Percentiles rank a stretch among this genome's conserved stretches.
Evolutionary conservation across 192 early-diverging fungal genomes (phyloP).

Genomic region (Gaertneriomyces semiglobifer): DNA sequence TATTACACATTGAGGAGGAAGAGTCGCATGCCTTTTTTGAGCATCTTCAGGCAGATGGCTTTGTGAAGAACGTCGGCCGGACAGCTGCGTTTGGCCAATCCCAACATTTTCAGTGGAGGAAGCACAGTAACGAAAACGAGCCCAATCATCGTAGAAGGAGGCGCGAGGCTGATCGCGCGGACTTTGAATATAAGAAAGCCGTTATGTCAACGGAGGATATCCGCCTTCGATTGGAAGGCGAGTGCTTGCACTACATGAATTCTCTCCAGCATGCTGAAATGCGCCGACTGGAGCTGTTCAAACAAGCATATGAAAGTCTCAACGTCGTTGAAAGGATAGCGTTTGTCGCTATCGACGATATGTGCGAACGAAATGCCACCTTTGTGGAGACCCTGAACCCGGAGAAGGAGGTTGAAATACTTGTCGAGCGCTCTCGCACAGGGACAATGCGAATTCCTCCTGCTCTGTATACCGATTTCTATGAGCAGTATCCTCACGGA

Average conservation of each 20-base stretch:
- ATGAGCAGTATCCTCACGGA: not conserved
- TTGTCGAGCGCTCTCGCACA: slow-evolving; percentile 39
- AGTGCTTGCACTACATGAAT: slow-evolving; percentile 41
- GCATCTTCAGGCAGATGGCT: slow-evolving; percentile 32
- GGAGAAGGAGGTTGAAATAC: slow-evolving; percentile 36
- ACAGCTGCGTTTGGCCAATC: slow-evolving; percentile 9
- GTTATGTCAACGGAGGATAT: slow-evolving; percentile 34
- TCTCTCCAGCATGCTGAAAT: slow-evolving; percentile 24
- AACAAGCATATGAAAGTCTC: slow-evolving; percentile 23
- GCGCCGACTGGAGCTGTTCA: slow-evolving; percentile 33
- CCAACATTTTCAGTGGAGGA: slow-evolving; percentile 45
- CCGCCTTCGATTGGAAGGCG: slow-evolving; percentile 30
- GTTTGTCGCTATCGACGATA: slow-evolving; percentile 5
- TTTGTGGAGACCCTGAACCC: slow-evolving; percentile 43
- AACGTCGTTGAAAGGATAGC: slow-evolving; percentile 35
- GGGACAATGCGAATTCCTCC: slow-evolving; percentile 37
- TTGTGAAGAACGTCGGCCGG: slow-evolving; percentile 36
- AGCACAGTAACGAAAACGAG: slow-evolving; percentile 37
- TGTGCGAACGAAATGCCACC: slow-evolving; percentile 25
- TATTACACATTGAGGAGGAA: slow-evolving; percentile 20
- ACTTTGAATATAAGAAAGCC: slow-evolving; percentile 33
- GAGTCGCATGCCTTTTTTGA: slow-evolving; percentile 21
- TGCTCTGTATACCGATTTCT: slow-evolving; percentile 26
- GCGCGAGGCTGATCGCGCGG: slow-evolving; percentile 41
- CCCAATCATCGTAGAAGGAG: slow-evolving; percentile 32